These are phyloP conservation scores for Phytophthora aleatoria DNA, from an alignment of 352 stramenopile genomes.

Conservation along the genomic window DNA sequence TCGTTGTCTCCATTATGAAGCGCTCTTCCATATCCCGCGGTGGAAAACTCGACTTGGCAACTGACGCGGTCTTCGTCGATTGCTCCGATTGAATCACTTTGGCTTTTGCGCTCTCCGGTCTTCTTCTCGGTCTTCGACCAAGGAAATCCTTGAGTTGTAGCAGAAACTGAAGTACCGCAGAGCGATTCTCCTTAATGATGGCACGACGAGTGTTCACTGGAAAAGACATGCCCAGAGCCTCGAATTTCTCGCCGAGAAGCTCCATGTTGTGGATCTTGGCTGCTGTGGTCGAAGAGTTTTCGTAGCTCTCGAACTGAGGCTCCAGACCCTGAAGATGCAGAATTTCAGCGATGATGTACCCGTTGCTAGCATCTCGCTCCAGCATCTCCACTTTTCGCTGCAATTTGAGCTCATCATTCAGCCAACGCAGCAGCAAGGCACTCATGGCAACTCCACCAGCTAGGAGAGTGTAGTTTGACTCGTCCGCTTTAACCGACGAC, in stretches of 20 bases:
- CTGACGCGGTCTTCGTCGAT: neutral
- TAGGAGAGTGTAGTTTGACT: neutral
- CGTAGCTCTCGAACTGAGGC: constrained; percentile 50
- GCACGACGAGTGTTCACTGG: constrained; percentile 44
- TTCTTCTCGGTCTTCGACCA: constrained; percentile 25
- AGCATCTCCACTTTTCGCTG: constrained; percentile 51
- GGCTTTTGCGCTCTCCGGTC: constrained; percentile 16
- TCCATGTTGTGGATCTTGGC: constrained; percentile 72
- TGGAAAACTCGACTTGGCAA: constrained; percentile 11
- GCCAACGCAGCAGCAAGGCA: constrained; percentile 61
- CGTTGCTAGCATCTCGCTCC: constrained; percentile 72
- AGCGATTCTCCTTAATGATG: constrained; percentile 74
- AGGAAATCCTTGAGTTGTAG: constrained; percentile 67
- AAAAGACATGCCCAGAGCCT: constrained; percentile 44
- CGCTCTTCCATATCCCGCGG: constrained; percentile 59
- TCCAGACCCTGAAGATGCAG: constrained; percentile 58
- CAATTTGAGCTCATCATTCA: constrained; percentile 68
- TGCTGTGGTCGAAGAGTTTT: constrained; percentile 34
- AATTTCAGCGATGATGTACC: constrained; percentile 68
- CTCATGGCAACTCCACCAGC: constrained; percentile 41
- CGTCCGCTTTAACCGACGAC: constrained; percentile 24
- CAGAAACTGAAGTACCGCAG: constrained; percentile 57
- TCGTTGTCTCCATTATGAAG: constrained; percentile 48
- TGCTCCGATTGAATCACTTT: constrained; percentile 12
- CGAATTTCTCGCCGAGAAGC: constrained; percentile 46